Percentiles rank a stretch among this genome's conserved stretches.
Conservation (phyloP, 768 basidiomycete genomes). For the Leccinum uliginosum region DNA sequence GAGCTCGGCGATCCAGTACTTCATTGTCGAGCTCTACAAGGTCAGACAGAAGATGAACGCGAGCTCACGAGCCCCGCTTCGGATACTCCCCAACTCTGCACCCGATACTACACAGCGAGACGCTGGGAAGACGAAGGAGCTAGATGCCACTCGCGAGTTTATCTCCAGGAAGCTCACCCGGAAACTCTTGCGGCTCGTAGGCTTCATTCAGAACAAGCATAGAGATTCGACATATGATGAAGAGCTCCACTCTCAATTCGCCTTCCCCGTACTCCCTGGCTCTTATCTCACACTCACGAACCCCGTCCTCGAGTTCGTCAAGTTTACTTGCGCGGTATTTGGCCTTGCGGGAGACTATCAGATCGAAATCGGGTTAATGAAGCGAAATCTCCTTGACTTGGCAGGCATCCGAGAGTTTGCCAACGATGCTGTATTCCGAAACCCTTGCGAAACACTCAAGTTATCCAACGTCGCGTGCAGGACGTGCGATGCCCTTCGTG, state of each 20-base stretch:
- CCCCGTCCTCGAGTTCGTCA: constrained; percentile 85
- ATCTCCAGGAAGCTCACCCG: constrained; percentile 79
- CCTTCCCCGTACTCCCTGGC: constrained; percentile 86
- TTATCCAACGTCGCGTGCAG: constrained; percentile 84
- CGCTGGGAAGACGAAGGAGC: constrained; percentile 62
- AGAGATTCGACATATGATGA: constrained; percentile 56
- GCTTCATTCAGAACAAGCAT: constrained; percentile 56
- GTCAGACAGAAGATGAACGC: constrained; percentile 62
- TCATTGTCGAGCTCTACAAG: constrained; percentile 81
- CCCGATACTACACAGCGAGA: constrained; percentile 67
- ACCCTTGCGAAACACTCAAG: constrained; percentile 87
- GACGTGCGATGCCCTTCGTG: constrained; percentile 77
- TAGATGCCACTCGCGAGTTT: constrained; percentile 66
- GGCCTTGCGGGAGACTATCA: constrained; percentile 73
- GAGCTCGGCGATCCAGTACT: constrained; percentile 65
- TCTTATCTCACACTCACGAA: constrained; percentile 75
- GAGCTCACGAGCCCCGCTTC: constrained; percentile 62
- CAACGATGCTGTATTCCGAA: constrained; percentile 77
- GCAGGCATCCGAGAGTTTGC: constrained; percentile 86
- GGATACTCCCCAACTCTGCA: constrained; percentile 60
- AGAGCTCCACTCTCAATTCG: constrained; percentile 51
- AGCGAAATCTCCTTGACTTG: constrained; percentile 85
- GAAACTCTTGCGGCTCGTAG: constrained; percentile 67
- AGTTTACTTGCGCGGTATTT: constrained; percentile 80
- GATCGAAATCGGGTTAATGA: constrained; percentile 84